Conservation (phyloP, 176 grass and related monocot species). For the Poa annua region DNA sequence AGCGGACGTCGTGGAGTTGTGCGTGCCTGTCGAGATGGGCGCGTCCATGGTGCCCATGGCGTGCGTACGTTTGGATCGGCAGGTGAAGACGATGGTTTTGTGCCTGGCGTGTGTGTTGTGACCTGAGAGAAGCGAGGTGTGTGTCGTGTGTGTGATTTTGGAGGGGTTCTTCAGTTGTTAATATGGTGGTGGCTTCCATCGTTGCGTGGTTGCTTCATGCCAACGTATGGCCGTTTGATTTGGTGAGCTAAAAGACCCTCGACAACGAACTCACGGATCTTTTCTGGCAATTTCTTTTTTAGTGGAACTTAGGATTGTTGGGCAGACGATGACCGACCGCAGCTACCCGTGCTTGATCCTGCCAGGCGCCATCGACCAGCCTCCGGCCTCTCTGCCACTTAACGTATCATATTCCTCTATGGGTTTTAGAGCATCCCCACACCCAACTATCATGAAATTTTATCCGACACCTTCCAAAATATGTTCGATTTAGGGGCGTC, state of each 20-base stretch:
- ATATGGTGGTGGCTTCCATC: constrained; percentile 46
- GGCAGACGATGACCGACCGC: not conserved
- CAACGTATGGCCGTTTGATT: constrained; percentile 60
- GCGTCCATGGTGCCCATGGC: constrained; percentile 42
- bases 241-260: constrained; percentile 63
- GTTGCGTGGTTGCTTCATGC: constrained; percentile 14
- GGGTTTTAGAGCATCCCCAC: no score
- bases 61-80: not conserved
- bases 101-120: not conserved
- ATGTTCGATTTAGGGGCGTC: no score
- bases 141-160: constrained; percentile 13
- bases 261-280: constrained; percentile 10
- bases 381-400: no score
- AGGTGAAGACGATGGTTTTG: not conserved
- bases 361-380: no score
- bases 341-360: no score
- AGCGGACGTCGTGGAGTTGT: constrained; percentile 11
- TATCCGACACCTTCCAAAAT: no score
- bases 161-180: constrained; percentile 4
- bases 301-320: no score
- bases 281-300: not conserved
- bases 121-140: not conserved
- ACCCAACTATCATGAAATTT: no score
- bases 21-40: not conserved
- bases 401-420: no score